Conservation (phyloP, 768 basidiomycete species). For the Plicaturopsis crispa region DNA sequence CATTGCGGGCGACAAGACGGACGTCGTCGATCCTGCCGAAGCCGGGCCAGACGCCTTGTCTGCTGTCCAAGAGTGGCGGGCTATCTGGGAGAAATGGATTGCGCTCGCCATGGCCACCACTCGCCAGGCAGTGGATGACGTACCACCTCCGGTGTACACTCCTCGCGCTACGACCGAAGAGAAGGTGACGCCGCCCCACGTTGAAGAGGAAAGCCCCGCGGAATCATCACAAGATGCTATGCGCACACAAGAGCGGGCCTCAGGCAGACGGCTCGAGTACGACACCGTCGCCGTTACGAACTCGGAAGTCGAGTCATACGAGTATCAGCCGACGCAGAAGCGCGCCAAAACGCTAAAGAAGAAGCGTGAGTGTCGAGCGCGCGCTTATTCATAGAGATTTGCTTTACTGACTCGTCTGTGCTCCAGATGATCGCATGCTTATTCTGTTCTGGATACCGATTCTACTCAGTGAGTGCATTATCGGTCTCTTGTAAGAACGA, state of each 20-base stretch:
- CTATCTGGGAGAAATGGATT: slow-evolving; percentile 75
- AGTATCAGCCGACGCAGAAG: slow-evolving; percentile 46
- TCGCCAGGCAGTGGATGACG: slow-evolving; percentile 37
- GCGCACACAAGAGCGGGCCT: slow-evolving; percentile 22
- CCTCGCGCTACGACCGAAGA: slow-evolving; percentile 37
- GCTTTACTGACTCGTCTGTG: background rate
- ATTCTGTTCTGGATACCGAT: slow-evolving; percentile 84
- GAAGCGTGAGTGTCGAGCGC: slow-evolving; percentile 66
- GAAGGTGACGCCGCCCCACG: slow-evolving; percentile 5
- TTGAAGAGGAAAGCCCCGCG: slow-evolving; percentile 8
- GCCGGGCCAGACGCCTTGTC: slow-evolving; percentile 34
- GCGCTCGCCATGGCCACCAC: slow-evolving; percentile 43
- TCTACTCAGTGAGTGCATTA: slow-evolving; percentile 55
- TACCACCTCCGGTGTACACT: slow-evolving; percentile 69
- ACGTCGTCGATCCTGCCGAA: slow-evolving; percentile 26
- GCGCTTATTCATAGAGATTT: too few species aligned
- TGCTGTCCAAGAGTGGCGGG: slow-evolving; percentile 55
- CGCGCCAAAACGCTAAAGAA: slow-evolving; percentile 41
- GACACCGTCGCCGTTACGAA: slow-evolving; percentile 42
- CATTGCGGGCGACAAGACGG: slow-evolving; percentile 19
- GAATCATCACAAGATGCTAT: slow-evolving; percentile 16
- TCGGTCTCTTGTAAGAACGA: too few species aligned
- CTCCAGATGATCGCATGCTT: slow-evolving; percentile 76
- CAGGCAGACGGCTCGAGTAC: slow-evolving; percentile 37
- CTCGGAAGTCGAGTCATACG: slow-evolving; percentile 63